Base-by-base conservation (phyloP, 768 basidiomycete species). In the Tylopilus sp. region DNA sequence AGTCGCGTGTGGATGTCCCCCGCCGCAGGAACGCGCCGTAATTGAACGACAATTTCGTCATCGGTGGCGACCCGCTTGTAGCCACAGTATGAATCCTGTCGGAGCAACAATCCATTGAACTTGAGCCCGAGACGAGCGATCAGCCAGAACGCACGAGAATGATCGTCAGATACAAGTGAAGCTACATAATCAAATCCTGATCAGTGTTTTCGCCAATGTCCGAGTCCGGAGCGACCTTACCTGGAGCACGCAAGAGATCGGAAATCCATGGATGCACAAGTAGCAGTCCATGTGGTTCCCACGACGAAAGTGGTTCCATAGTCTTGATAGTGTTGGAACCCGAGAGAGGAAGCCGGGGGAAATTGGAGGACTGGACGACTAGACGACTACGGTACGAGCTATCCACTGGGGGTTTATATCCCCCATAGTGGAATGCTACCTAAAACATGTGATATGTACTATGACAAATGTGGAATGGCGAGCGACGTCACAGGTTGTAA, bases 41-140 rank as follows among this genome's bases (percentile, higher is more conserved):
- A 25, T 28, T 28, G 41, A 25, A 55, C 43, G 17, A 35, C 4
- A 15, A 58, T 51, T 6, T 48, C 46, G 3, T 21, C 10, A 18
- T 58, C 57, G 3, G 52, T 31, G 2, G 49, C 56, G 4, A 58
- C 46, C n/a, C 49, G 51, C 22, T 21, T 45, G 40, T 48, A 53
- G 13, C 26, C 45, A 12, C 38, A 17, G 18, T 55, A 18, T 3
- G 46, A 9, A 3, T 55, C 46, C 6, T 23, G 36, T 8, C 40
- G 40, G 12, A 59, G 39, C 4, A 59, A 12, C 5, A 31, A 5
- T 9, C 49, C 48, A 0, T 7, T 33, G 11, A 59, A 59, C n/a
- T 26, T 41, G 17, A 28, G 47, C 26, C 43, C 49, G 13, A 59
- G 35, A 6, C 36, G 43, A 40, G 28, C 44, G 2, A 59, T 35